Evolutionary conservation across 2,329 filamentous ascomycete genomes (phyloP).

Genomic region (Fusarium compactum): DNA sequence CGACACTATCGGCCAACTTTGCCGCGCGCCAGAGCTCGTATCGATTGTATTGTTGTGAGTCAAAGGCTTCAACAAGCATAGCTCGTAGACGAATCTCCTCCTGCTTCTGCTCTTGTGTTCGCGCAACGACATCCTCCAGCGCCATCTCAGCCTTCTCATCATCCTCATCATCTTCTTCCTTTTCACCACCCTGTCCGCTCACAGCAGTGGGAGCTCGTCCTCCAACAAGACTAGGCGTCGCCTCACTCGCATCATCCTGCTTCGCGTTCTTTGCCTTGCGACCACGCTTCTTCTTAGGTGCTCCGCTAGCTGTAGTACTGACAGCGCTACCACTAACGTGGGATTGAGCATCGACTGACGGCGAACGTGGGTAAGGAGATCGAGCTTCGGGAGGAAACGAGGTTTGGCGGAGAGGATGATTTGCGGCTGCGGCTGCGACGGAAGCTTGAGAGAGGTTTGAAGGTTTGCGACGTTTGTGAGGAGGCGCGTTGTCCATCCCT

Average conservation of each 20-base stretch:
- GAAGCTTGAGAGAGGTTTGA: constrained; percentile 71
- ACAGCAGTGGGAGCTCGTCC: constrained; percentile 57
- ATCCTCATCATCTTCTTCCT: constrained; percentile 67
- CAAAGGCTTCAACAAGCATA: constrained; percentile 74
- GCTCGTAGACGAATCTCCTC: constrained; percentile 68
- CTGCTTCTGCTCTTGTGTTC: constrained; percentile 75
- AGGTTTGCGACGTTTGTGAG: constrained; percentile 76
- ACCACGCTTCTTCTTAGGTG: constrained; percentile 69
- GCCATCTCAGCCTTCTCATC: constrained; percentile 68
- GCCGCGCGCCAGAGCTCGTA: constrained; percentile 79
- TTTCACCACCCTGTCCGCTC: constrained; percentile 60
- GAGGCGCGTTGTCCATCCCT: constrained; percentile 64
- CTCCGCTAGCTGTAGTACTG: constrained; percentile 56
- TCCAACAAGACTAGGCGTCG: constrained; percentile 59
- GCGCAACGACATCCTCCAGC: constrained; percentile 68
- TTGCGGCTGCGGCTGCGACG: constrained; percentile 59
- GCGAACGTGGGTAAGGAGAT: constrained; percentile 71
- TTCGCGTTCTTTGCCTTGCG: constrained; percentile 71
- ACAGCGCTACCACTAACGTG: constrained; percentile 72
- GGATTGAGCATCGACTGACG: constrained; percentile 71
- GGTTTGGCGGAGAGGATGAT: constrained; percentile 81
- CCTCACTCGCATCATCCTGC: constrained; percentile 56
- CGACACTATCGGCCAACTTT: constrained; percentile 75
- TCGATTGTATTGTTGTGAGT: constrained; percentile 73
- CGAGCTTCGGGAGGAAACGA: constrained; percentile 77